phyloP scores from a whole-genome alignment of 208 protist species.

The Leishmania braziliensis region DNA sequence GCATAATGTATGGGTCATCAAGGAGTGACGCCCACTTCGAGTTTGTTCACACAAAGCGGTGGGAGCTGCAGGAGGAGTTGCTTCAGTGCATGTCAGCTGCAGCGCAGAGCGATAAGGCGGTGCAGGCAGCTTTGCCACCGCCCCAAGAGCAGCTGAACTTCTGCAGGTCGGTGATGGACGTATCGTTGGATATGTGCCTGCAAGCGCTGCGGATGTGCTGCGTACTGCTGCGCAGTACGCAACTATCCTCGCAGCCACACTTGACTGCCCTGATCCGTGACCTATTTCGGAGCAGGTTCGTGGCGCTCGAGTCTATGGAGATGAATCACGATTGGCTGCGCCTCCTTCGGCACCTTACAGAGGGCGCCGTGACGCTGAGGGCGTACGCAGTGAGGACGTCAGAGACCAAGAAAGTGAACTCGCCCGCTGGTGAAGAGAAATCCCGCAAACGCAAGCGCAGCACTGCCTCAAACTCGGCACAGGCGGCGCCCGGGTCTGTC shows the following conservation, averaged over 20 bases:
- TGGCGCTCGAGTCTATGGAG: slow-evolving; percentile 38
- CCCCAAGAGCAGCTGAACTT: slow-evolving; percentile 65
- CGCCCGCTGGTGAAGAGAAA: neutral
- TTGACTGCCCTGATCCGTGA: slow-evolving; percentile 24
- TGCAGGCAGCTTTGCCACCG: slow-evolving; percentile 48
- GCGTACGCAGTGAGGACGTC: slow-evolving; percentile 24
- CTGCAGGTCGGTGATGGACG: slow-evolving; percentile 58
- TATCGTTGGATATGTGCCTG: slow-evolving; percentile 67
- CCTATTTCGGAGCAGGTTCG: slow-evolving; percentile 45
- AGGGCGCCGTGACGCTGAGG: slow-evolving; percentile 61
- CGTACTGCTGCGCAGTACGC: slow-evolving; percentile 38
- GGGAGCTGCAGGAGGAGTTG: slow-evolving; percentile 79
- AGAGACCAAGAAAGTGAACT: neutral
- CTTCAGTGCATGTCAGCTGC: slow-evolving; percentile 70
- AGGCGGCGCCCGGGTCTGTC: neutral
- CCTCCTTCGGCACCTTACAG: slow-evolving; percentile 63
- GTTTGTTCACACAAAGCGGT: slow-evolving; percentile 46
- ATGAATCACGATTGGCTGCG: slow-evolving; percentile 86
- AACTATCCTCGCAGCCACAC: slow-evolving; percentile 17
- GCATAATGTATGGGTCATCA: neutral
- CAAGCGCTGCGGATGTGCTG: slow-evolving; percentile 72
- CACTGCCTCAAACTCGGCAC: neutral
- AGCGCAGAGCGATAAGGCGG: slow-evolving; percentile 20
- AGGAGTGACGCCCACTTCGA: neutral
- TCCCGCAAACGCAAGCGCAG: slow-evolving; percentile 15